Conservation (phyloP, 1,284 basidiomycete genomes). For the Uromyces viciae-fabae region DNA sequence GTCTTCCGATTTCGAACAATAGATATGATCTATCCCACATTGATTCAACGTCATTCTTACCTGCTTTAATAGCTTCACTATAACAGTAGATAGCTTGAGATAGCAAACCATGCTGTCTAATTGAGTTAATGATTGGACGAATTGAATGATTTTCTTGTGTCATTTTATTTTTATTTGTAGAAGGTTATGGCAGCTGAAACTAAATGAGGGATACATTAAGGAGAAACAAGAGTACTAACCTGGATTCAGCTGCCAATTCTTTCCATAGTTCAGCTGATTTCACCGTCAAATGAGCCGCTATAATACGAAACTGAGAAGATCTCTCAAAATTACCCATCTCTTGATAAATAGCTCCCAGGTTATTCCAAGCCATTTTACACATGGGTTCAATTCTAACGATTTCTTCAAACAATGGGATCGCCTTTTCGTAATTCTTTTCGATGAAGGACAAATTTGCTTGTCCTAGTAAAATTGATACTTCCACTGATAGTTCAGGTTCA, state of each 20-base stretch:
- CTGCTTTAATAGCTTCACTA: constrained; percentile 72
- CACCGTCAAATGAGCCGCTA: constrained; percentile 80
- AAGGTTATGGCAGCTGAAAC: neutral
- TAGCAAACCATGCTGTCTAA: constrained; percentile 66
- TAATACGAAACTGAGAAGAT: constrained; percentile 76
- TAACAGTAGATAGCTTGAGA: constrained; percentile 91
- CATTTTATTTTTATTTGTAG: too few relatives aligned
- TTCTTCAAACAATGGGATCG: constrained; percentile 77
- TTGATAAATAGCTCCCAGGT: constrained; percentile 59
- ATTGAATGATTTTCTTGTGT: too few relatives aligned
- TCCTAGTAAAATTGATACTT: constrained; percentile 75
- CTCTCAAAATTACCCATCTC: constrained; percentile 64
- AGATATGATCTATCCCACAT: constrained; percentile 85
- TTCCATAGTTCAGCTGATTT: constrained; percentile 77
- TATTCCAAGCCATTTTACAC: constrained; percentile 76
- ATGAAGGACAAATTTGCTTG: constrained; percentile 84
- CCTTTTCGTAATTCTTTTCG: constrained; percentile 65
- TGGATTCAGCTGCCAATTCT: constrained; percentile 67
- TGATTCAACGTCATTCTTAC: constrained; percentile 75
- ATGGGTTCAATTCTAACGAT: constrained; percentile 89
- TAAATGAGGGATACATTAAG: constrained; percentile 14
- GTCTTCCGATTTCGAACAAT: constrained; percentile 70
- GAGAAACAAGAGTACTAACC: constrained; percentile 57
- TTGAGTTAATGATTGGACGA: constrained; percentile 25
- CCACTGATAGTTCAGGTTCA: constrained; percentile 68